phyloP scores from a whole-genome alignment of 2,329 filamentous ascomycete genomes.

The Pestalotiopsis sp. region DNA sequence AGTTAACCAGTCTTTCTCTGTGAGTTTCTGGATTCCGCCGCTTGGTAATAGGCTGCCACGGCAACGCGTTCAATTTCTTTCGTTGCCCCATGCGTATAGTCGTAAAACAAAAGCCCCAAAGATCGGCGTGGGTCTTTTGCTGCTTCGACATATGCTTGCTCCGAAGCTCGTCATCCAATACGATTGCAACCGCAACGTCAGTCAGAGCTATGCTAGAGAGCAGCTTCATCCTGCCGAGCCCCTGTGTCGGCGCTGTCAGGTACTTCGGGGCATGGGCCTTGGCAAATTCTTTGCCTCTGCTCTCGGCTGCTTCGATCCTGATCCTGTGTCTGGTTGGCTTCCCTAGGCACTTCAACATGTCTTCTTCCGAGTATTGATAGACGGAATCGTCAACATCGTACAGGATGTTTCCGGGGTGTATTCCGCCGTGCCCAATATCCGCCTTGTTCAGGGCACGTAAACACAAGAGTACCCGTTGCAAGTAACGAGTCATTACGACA shows the following conservation, averaged over 20 bases:
- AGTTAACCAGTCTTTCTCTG: no score
- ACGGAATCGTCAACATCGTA: conserved; percentile 3
- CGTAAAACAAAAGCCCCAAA: no score
- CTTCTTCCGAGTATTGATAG: neutral
- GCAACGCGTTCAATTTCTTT: no score
- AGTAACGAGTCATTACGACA: neutral
- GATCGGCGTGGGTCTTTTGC: no score
- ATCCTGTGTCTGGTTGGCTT: neutral
- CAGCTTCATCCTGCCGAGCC: neutral
- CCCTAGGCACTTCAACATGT: conserved; percentile 4
- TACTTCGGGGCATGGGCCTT: neutral
- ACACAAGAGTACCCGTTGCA: conserved; percentile 1
- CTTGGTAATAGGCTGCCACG: no score
- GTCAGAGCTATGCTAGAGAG: neutral
- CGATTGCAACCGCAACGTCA: neutral
- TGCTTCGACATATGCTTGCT: no score
- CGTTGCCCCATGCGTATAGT: no score
- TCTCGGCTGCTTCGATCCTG: neutral
- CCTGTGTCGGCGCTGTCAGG: neutral
- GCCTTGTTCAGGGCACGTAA: conserved; percentile 7
- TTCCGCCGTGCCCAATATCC: conserved; percentile 8
- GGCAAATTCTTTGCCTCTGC: neutral
- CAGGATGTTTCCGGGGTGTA: conserved; percentile 10
- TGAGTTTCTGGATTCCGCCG: no score
- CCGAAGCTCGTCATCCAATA: neutral